Base-by-base conservation (phyloP, 2,329 filamentous ascomycete species). In the Aspergillus cejpii region DNA sequence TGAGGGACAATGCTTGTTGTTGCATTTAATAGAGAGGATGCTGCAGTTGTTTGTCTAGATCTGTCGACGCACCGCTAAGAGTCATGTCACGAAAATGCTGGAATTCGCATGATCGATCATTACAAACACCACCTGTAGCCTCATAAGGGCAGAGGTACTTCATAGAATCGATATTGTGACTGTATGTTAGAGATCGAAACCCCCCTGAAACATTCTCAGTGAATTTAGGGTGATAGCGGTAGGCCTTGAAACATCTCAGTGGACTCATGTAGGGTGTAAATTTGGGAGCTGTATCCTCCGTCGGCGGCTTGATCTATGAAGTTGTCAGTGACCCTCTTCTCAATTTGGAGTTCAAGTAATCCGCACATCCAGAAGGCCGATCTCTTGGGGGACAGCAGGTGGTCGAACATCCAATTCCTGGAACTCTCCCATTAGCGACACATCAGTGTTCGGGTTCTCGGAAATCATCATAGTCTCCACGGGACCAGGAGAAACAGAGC, bases 141-240 rank as follows among this genome's bases (percentile, higher is more conserved):
- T 94, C 87, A 58, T 80, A 84, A 28, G 81, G 83, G 67, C 92
- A 98, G 39, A 97, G 62, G 50, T 79, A 78, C 56, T 78, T 82
- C 49, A 80, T 75, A 19, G 82, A 75, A 63, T 96, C 82, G 67
- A 98, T 94, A 56, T 83, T 84, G 68, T 94, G 87, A 70, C 87
- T 96, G 71, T 91, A 97, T 34, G 90, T 97, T 72, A 94, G 76
- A 52, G 92, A 97, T 62, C 85, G 83, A 61, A 89, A 84, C 34
- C 91, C 91, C 50, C 83, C 84, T 44, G 79, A 64, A 45, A 95
- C 81, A 45, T 79, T 73, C 39, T 84, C 67, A 53, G 75, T 72
- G 68, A 83, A 97, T 41, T 79, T 74, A 24, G 87, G 87, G 62
- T 97, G 90, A 63, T 91, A 96, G 56, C 91, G 87, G 69, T 87